Evolutionary conservation across 345 rosid genomes (phyloP).

Genomic region (Citrus trifoliata): DNA sequence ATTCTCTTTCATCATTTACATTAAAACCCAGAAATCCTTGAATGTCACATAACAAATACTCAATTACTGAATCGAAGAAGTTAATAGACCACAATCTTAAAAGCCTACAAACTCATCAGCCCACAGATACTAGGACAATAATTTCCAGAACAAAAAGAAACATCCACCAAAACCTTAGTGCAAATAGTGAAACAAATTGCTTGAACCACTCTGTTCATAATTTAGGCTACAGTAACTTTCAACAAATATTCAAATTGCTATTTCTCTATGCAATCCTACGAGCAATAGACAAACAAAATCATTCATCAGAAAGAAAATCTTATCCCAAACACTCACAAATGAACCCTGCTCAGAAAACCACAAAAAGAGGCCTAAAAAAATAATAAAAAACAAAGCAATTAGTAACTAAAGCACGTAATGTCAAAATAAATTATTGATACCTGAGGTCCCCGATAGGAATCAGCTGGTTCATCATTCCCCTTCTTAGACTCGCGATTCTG

Average conservation of each 20-base stretch:
- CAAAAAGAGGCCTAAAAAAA: too few relatives aligned
- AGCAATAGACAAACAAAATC: neutral
- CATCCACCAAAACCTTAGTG: neutral
- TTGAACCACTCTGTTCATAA: neutral
- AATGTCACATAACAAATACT: neutral
- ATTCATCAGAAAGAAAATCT: neutral
- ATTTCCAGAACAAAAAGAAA: neutral
- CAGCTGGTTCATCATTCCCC: neutral
- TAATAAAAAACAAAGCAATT: too few relatives aligned
- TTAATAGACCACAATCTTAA: neutral
- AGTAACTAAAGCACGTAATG: too few relatives aligned
- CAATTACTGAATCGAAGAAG: too few relatives aligned
- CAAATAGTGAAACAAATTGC: neutral
- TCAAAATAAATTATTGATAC: neutral
- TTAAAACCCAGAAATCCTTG: neutral
- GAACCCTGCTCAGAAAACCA: too few relatives aligned
- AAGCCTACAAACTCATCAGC: neutral
- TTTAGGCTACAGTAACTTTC: neutral
- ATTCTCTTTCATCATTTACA: neutral
- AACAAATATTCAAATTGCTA: neutral
- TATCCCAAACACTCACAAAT: neutral
- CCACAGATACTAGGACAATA: neutral
- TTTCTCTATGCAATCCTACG: neutral
- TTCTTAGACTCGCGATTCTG: conserved; percentile 23
- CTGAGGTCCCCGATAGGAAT: neutral